Evolutionary conservation across 208 protist genomes (phyloP), one percentile per base, ranked within the genome.

Genomic region (Tritrichomonas musculus): DNA sequence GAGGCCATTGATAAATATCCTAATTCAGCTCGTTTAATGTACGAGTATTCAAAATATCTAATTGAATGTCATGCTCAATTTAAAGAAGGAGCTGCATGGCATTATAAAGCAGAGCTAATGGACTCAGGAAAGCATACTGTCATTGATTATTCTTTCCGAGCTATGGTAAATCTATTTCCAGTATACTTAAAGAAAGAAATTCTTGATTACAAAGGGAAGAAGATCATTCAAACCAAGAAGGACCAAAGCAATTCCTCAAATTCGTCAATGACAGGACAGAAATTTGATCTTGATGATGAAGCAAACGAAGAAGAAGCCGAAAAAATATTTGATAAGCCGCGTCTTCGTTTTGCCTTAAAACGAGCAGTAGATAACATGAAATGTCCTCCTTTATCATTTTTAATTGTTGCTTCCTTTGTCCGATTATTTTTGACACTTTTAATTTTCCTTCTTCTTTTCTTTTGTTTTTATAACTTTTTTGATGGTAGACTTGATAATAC

Each of bases 1-100:
- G 77, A 88, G 57, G 77, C 77, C 9, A 57, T 88, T 14, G 77
- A 88, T 39, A 88, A 88, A 39, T 88, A 88, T 57, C 77, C 77
- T 20, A 88, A 88, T 49, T 30, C 8, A 39, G 2, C 47, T 20
- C 44, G 77, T 27, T 50, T 88, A 8, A 47, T n/a, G 13, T 53
- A 88, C 39, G 77, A 88, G 39, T 88, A 57, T 57, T 53, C 77
- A 39, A 27, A 30, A 14, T 88, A 60, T 57, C 39, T 88, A 5
- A 88, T 88, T 30, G 77, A 88, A 57, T 88, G 77, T 30, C 8
- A 47, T 2, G 41, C 77, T 39, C 47, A 88, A 11, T 88, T 88
- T 49, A 17, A 88, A 57, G 47, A 60, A 60, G 77, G 77, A 11
- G n/a, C 77, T 13, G 47, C 33, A n/a, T 88, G 47, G 41, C 39